Percentiles rank a stretch among this genome's conserved stretches.
These are phyloP conservation scores for Metschnikowia orientalis DNA, from an alignment of 805 yeast genomes.

Conservation along the genomic window DNA sequence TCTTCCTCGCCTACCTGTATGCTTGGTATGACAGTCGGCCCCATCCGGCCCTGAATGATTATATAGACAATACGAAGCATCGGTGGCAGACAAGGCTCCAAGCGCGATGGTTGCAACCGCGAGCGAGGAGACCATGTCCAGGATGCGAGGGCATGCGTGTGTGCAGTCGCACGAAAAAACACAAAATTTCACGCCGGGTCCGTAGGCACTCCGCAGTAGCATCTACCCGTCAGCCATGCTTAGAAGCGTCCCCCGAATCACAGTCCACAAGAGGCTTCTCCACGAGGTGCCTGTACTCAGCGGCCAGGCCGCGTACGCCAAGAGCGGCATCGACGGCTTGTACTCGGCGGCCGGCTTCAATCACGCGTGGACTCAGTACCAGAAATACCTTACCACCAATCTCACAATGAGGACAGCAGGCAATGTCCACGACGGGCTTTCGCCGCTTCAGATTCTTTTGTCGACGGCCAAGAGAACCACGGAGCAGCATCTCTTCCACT, in stretches of 20 bases:
- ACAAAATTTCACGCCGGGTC: no score
- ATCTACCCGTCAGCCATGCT: constrained; percentile 3
- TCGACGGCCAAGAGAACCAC: constrained; percentile 64
- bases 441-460: constrained; percentile 65
- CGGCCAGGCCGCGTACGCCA: constrained; percentile 33
- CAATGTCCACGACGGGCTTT: constrained; percentile 70
- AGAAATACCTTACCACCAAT: constrained; percentile 56
- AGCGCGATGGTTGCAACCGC: no score
- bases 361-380: constrained; percentile 79
- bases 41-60: no score
- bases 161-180: no score
- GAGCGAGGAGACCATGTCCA: no score
- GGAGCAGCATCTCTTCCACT: constrained; percentile 70
- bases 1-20: no score
- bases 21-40: no score
- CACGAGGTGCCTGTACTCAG: constrained; percentile 63
- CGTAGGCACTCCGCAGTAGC: no score
- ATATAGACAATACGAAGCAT: no score
- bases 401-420: constrained; percentile 66
- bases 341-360: constrained; percentile 63
- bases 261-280: constrained; percentile 19
- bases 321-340: constrained; percentile 58
- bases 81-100: no score
- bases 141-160: no score
- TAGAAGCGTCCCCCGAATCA: constrained; percentile 1